Conservation (phyloP, 345 rosid genomes). For the Populus simonii region DNA sequence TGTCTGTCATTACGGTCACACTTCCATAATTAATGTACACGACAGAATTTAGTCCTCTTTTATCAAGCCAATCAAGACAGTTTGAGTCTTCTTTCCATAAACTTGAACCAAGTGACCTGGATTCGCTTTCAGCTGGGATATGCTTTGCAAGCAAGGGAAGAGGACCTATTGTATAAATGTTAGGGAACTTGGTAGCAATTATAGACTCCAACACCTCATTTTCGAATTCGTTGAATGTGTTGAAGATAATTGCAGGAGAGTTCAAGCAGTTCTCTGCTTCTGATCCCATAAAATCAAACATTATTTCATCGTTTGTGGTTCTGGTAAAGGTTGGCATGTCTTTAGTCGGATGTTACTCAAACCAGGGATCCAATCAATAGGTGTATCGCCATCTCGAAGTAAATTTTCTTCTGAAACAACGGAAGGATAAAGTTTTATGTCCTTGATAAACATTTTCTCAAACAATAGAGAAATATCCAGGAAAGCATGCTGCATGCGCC, state of each 20-base stretch:
- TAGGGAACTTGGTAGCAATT: slow-evolving; percentile 14
- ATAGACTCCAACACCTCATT: slow-evolving; percentile 26
- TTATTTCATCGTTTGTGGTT: slow-evolving; percentile 28
- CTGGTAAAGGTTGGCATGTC: slow-evolving; percentile 39
- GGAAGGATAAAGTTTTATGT: background rate
- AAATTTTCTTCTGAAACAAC: slow-evolving; percentile 29
- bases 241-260: slow-evolving; percentile 33
- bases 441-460: too few species aligned
- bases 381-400: slow-evolving; percentile 24
- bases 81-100: slow-evolving; percentile 33
- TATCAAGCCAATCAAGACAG: slow-evolving; percentile 30
- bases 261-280: slow-evolving; percentile 26
- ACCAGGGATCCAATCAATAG: slow-evolving; percentile 43
- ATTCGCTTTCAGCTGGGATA: background rate
- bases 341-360: slow-evolving; percentile 32
- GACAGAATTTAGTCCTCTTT: slow-evolving; percentile 19
- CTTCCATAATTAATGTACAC: slow-evolving; percentile 36
- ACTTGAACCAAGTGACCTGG: slow-evolving; percentile 19
- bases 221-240: slow-evolving; percentile 13
- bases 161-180: slow-evolving; percentile 34
- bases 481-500: background rate
- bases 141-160: slow-evolving; percentile 32
- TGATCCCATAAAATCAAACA: slow-evolving; percentile 18
- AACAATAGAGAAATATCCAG: background rate
- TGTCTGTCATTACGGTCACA: slow-evolving; percentile 20